phyloP scores from a whole-genome alignment of 257 asterid species.

The Nicotiana obtusifolia region DNA sequence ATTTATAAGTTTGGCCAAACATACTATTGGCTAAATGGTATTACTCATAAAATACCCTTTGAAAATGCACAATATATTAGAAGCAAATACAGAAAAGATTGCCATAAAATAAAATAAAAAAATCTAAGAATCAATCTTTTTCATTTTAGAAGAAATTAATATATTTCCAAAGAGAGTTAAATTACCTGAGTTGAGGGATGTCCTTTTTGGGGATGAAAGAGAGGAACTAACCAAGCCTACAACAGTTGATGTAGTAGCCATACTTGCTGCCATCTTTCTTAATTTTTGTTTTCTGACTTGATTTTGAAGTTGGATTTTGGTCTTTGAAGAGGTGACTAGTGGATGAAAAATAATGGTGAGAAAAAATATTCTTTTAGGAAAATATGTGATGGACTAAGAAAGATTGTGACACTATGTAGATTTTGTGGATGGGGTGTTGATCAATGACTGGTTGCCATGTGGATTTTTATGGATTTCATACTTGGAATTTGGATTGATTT shows the following conservation, averaged over 20 bases:
- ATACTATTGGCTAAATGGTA: too few species aligned
- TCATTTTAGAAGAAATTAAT: not conserved
- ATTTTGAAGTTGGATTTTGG: not conserved
- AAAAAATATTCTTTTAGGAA: constrained; percentile 8
- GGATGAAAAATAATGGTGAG: not conserved
- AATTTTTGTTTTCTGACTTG: not conserved
- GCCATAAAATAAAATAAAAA: too few species aligned
- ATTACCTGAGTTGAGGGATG: constrained; percentile 48
- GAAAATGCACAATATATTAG: too few species aligned
- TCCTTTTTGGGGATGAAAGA: constrained; percentile 41
- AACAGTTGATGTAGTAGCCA: constrained; percentile 60
- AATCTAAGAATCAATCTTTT: too few species aligned
- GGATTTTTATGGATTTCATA: constrained; percentile 45
- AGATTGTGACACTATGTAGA: constrained; percentile 23
- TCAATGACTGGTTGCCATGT: constrained; percentile 53
- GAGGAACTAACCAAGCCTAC: constrained; percentile 59
- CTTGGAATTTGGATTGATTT: constrained; percentile 21
- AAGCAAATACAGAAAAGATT: too few species aligned
- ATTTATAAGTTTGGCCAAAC: too few species aligned
- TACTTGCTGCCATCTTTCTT: constrained; percentile 48
- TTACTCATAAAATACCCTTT: too few species aligned
- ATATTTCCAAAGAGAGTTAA: too few species aligned
- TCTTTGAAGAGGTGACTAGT: not conserved
- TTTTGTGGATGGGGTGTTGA: constrained; percentile 36
- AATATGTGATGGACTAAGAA: constrained; percentile 34